A percentile compares a stretch with the other conserved stretches of the same genome.
Conservation (phyloP, 2,329 filamentous ascomycete species). For the Trichoderma sp. region DNA sequence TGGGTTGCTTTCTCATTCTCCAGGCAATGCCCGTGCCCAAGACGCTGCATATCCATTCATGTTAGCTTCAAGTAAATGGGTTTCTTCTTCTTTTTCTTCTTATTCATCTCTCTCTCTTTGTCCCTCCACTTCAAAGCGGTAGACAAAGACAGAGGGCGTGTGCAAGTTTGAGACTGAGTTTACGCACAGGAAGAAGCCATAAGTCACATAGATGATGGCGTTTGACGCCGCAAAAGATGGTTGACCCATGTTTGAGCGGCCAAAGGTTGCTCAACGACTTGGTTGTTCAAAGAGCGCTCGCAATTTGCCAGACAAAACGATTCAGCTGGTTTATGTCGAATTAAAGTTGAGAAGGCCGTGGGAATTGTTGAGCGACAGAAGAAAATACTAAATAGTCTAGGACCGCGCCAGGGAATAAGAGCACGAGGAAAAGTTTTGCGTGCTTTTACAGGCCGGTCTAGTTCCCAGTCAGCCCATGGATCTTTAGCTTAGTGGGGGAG, state of each 20-base stretch:
- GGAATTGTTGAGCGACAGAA: background rate
- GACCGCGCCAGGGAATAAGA: background rate
- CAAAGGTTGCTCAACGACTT: background rate
- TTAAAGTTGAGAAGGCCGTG: background rate
- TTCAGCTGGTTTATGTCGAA: background rate
- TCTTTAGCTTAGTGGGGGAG: background rate
- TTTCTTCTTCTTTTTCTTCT: background rate
- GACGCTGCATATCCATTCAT: slow-evolving; percentile 44
- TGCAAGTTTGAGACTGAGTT: background rate
- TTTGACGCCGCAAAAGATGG: slow-evolving; percentile 76
- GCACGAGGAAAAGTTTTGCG: background rate
- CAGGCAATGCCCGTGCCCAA: slow-evolving; percentile 61
- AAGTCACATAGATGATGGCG: slow-evolving; percentile 78
- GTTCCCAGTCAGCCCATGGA: background rate
- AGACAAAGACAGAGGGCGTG: background rate
- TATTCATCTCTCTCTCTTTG: no score
- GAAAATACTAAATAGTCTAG: background rate
- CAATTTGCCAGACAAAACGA: background rate
- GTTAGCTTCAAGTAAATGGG: slow-evolving; percentile 21
- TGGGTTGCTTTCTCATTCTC: slow-evolving; percentile 61
- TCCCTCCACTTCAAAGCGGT: background rate
- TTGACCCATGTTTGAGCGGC: slow-evolving; percentile 59
- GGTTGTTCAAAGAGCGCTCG: background rate
- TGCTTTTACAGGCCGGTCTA: background rate
- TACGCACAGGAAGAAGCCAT: slow-evolving; percentile 71